Conservation (phyloP, 768 basidiomycete species). For the Tulasnella sp. region DNA sequence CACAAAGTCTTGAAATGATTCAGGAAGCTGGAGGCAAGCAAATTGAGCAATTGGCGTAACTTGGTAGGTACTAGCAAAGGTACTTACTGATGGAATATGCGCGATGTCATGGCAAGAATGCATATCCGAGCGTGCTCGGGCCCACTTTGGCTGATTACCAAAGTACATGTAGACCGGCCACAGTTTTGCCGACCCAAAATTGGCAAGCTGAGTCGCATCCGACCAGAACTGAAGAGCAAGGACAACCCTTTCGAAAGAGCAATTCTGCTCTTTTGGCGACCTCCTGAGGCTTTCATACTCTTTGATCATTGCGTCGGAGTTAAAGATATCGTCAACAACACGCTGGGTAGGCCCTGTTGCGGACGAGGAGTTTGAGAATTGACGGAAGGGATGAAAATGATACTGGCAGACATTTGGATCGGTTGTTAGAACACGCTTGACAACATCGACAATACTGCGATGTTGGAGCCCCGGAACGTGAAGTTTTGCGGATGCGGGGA, state of each 20-base stretch:
- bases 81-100: slow-evolving; percentile 5
- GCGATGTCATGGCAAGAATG: neutral
- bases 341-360: too few relatives aligned
- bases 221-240: neutral
- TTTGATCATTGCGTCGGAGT: neutral
- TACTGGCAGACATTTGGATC: neutral
- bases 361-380: too few relatives aligned
- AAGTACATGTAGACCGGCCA: slow-evolving; percentile 13
- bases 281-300: neutral
- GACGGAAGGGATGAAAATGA: neutral
- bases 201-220: slow-evolving; percentile 10
- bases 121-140: neutral
- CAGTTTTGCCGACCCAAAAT: slow-evolving; percentile 11
- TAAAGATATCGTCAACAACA: slow-evolving; percentile 4
- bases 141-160: slow-evolving; percentile 5
- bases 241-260: neutral
- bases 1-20: neutral
- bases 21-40: neutral
- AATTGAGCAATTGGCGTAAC: neutral
- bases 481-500: neutral
- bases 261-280: neutral
- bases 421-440: neutral
- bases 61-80: neutral
- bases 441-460: neutral
- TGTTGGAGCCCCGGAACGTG: neutral